phyloP scores from a whole-genome alignment of 768 basidiomycete species.

The Russula earlei region DNA sequence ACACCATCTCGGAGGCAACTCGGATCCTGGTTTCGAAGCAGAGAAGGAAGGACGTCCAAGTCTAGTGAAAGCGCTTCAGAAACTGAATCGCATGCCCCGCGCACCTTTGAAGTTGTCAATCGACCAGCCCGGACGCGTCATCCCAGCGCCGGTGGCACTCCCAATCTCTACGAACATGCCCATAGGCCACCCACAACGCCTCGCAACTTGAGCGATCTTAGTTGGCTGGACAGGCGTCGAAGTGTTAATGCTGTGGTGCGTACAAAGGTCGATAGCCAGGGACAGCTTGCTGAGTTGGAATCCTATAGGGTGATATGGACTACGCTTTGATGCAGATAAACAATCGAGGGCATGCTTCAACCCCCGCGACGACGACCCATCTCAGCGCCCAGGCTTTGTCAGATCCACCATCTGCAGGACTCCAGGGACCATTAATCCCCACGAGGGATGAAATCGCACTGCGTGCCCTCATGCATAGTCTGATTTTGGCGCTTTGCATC shows the following conservation, averaged over 20 bases:
- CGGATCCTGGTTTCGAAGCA: slow-evolving; percentile 31
- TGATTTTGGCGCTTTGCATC: slow-evolving; percentile 49
- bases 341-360: slow-evolving; percentile 36
- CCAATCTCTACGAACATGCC: slow-evolving; percentile 30
- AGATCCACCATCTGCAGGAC: slow-evolving; percentile 22
- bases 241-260: slow-evolving; percentile 63
- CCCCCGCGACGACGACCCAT: slow-evolving; percentile 45
- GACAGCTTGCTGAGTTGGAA: not conserved
- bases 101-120: slow-evolving; percentile 42
- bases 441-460: slow-evolving; percentile 31
- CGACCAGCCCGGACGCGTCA: slow-evolving; percentile 44
- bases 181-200: slow-evolving; percentile 36
- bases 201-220: slow-evolving; percentile 58
- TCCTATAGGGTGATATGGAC: slow-evolving; percentile 59
- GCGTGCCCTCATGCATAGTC: slow-evolving; percentile 45
- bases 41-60: slow-evolving; percentile 29
- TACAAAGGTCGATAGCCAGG: slow-evolving; percentile 13
- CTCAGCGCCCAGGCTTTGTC: slow-evolving; percentile 33
- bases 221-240: slow-evolving; percentile 69
- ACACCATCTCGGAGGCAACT: slow-evolving; percentile 28
- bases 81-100: slow-evolving; percentile 23
- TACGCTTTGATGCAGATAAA: slow-evolving; percentile 52
- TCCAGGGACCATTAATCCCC: slow-evolving; percentile 29
- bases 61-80: slow-evolving; percentile 32
- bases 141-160: slow-evolving; percentile 37